phyloP scores from a whole-genome alignment of 2,329 filamentous ascomycete genomes.

The Monosporascus sp. region DNA sequence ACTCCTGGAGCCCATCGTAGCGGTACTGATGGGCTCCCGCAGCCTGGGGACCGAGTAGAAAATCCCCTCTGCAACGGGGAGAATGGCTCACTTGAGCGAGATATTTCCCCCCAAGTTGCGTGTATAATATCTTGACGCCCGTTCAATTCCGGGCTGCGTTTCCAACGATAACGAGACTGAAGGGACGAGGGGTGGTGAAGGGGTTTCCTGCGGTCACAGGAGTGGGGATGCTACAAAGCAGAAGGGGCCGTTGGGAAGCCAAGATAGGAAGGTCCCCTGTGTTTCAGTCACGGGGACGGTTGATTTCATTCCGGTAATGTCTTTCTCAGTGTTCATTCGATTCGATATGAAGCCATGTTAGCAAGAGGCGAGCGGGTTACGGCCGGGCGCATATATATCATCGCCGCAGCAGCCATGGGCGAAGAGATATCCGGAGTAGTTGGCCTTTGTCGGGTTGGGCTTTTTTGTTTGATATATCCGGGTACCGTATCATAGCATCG shows the following conservation, averaged over 20 bases:
- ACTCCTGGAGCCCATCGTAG: constrained; percentile 51
- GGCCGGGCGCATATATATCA: not conserved
- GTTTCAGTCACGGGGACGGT: not conserved
- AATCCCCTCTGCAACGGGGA: not conserved
- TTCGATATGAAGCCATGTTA: not conserved
- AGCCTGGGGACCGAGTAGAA: constrained; percentile 2
- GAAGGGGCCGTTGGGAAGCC: not conserved
- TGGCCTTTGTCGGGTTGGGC: not conserved
- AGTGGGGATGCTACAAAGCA: no score
- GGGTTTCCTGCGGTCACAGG: not conserved
- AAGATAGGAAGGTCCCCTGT: not conserved
- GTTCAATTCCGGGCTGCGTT: not conserved
- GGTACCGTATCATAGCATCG: not conserved
- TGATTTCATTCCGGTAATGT: not conserved
- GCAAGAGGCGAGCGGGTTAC: not conserved
- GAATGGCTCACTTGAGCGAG: not conserved
- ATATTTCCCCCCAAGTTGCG: not conserved
- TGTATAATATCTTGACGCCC: not conserved
- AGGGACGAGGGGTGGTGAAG: not conserved
- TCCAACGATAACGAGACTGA: not conserved
- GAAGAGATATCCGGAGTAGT: not conserved
- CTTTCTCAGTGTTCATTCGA: not conserved
- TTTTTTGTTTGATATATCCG: not conserved
- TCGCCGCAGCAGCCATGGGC: not conserved
- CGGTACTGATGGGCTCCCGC: no score